phyloP scores from a whole-genome alignment of 768 basidiomycete species.

The Tylopilus vinaceipallidus region DNA sequence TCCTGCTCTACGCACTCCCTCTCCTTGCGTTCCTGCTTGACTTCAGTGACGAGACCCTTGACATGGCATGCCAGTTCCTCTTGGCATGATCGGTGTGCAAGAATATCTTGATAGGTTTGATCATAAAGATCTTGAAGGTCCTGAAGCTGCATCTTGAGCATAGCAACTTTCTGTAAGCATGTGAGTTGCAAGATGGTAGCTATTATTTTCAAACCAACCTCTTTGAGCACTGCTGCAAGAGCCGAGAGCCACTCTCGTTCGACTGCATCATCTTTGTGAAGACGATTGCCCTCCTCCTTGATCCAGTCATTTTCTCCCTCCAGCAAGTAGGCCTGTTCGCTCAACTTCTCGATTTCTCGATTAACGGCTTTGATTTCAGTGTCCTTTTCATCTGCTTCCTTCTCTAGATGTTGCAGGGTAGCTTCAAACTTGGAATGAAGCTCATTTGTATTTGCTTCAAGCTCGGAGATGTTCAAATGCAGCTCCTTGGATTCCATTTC shows the following conservation, averaged over 20 bases:
- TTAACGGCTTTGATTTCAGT: conserved; percentile 71
- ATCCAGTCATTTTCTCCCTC: conserved; percentile 84
- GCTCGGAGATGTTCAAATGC: conserved; percentile 68
- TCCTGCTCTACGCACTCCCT: conserved; percentile 54
- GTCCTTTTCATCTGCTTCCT: conserved; percentile 78
- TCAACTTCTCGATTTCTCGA: conserved; percentile 74
- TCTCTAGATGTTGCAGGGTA: conserved; percentile 72
- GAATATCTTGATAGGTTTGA: conserved; percentile 55
- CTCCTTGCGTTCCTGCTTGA: conserved; percentile 56
- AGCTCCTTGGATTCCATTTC: conserved; percentile 78
- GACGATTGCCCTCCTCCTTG: conserved; percentile 64
- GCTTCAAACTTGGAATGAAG: conserved; percentile 73
- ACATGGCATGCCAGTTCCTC: conserved; percentile 77
- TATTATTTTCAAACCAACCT: conserved; percentile 47
- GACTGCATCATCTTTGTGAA: conserved; percentile 70
- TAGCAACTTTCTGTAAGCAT: conserved; percentile 59
- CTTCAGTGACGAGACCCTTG: conserved; percentile 65
- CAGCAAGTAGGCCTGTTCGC: conserved; percentile 76
- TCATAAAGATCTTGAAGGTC: conserved; percentile 68
- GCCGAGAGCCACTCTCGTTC: conserved; percentile 69
- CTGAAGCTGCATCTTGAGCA: conserved; percentile 62
- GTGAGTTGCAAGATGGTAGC: background rate
- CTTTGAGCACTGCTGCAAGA: conserved; percentile 73
- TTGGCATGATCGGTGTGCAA: conserved; percentile 66
- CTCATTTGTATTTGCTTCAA: conserved; percentile 69